These are phyloP conservation scores for Trichoderma erinaceum DNA, from an alignment of 495 filamentous ascomycete genomes.

Conservation along the genomic window DNA sequence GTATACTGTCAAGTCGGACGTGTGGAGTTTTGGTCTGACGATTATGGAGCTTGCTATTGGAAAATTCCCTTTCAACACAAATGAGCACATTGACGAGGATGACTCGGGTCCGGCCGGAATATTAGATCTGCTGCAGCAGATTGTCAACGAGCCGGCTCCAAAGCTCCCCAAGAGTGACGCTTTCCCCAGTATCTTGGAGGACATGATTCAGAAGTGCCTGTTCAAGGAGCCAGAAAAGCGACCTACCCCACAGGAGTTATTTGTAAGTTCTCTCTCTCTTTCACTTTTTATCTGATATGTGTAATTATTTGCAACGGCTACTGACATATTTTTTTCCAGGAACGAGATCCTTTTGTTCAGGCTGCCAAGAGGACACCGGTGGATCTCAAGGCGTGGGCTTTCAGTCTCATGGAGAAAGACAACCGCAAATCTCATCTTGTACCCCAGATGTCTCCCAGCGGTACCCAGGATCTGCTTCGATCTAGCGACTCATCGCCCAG, in stretches of 20 bases:
- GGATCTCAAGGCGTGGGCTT: conserved; percentile 82
- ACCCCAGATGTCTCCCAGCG: conserved; percentile 51
- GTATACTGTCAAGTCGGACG: conserved; percentile 96
- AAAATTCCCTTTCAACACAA: conserved; percentile 85
- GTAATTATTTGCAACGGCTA: background rate
- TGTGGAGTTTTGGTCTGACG: conserved; percentile 95
- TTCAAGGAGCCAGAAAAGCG: conserved; percentile 80
- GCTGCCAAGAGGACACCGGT: conserved; percentile 92
- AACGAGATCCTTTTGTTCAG: conserved; percentile 86
- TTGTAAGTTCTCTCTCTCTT: conserved; percentile 38
- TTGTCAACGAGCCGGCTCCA: conserved; percentile 92
- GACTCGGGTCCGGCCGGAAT: conserved; percentile 86
- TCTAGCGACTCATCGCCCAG: conserved; percentile 45
- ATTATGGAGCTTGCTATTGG: conserved; percentile 97
- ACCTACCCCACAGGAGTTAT: conserved; percentile 85
- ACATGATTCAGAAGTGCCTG: conserved; percentile 94
- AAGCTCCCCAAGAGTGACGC: conserved; percentile 93
- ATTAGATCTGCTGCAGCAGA: conserved; percentile 91
- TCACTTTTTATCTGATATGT: conserved; percentile 5
- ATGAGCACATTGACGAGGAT: conserved; percentile 56
- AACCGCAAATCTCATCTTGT: conserved; percentile 88
- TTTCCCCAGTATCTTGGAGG: conserved; percentile 88
- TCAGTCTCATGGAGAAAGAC: conserved; percentile 81
- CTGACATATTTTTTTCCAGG: conserved; percentile 40
- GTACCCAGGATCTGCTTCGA: conserved; percentile 52